phyloP scores from a whole-genome alignment of 2,329 filamentous ascomycete species.

The Phyllosticta capitalensis region DNA sequence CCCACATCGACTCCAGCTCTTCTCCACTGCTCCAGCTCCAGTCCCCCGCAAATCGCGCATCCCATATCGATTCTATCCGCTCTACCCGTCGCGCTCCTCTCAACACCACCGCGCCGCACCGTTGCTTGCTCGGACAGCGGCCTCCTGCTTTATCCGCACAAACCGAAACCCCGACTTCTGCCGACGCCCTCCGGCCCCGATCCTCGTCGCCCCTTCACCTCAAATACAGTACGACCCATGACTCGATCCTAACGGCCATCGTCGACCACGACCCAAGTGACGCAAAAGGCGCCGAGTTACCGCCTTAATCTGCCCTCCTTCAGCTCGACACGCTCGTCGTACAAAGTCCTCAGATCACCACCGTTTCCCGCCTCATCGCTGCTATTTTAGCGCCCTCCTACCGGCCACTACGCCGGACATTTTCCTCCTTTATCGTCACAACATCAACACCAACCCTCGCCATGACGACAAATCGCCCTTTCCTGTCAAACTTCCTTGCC shows the following conservation, averaged over 20 bases:
- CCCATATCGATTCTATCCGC: neutral
- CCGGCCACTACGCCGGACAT: neutral
- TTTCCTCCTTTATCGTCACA: neutral
- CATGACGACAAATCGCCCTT: conserved; percentile 36
- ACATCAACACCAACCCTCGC: neutral
- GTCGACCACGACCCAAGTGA: neutral
- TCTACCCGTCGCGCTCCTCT: neutral
- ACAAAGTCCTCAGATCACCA: neutral
- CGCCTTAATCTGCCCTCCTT: neutral
- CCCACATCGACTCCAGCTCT: neutral
- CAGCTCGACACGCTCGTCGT: neutral
- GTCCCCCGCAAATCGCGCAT: neutral
- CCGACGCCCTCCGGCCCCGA: conserved; percentile 4
- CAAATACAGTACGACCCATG: neutral
- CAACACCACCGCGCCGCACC: neutral
- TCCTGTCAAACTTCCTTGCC: conserved; percentile 58
- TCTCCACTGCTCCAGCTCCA: neutral
- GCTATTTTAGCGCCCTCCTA: neutral
- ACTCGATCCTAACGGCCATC: neutral
- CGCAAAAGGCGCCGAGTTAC: neutral
- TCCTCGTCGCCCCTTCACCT: neutral
- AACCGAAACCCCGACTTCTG: conserved; percentile 3
- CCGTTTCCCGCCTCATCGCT: neutral
- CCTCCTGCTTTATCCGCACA: neutral
- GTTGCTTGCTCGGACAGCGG: neutral